Conservation (phyloP, 371 early-diverging fungal species). For the Zychaea mexicana region DNA sequence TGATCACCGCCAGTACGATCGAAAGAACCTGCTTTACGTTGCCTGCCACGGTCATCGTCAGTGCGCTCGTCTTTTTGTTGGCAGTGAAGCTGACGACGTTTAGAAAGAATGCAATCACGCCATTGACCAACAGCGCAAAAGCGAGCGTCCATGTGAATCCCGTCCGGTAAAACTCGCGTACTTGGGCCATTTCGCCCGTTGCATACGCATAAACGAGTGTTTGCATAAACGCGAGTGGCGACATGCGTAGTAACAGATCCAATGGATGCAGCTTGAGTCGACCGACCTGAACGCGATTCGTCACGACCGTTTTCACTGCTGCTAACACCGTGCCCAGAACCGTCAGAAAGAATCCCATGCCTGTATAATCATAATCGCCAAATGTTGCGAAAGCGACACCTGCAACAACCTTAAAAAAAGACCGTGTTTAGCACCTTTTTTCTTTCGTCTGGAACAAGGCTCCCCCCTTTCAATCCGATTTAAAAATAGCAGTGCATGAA, state of each 20-base stretch:
- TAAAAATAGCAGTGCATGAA: no score
- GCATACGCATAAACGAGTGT: constrained; percentile 65
- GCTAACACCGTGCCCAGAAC: constrained; percentile 83
- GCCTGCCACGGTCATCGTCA: constrained; percentile 90
- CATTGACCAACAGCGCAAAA: constrained; percentile 71
- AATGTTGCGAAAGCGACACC: constrained; percentile 87
- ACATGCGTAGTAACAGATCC: constrained; percentile 83
- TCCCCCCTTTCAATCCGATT: no score
- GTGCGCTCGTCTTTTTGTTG: constrained; percentile 81
- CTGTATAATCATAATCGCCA: constrained; percentile 81
- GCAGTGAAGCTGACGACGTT: constrained; percentile 85
- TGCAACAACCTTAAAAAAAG: constrained; percentile 54
- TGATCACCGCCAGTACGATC: constrained; percentile 74
- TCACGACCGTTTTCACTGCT: constrained; percentile 83
- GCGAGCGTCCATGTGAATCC: constrained; percentile 48
- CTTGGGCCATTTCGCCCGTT: constrained; percentile 70
- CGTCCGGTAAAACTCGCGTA: constrained; percentile 49
- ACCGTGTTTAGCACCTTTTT: not conserved
- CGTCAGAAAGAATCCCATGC: constrained; percentile 78
- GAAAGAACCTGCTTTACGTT: constrained; percentile 90
- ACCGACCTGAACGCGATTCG: constrained; percentile 83
- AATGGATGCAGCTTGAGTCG: constrained; percentile 81
- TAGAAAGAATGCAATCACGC: constrained; percentile 81
- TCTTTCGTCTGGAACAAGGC: not conserved
- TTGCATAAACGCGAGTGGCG: constrained; percentile 80